phyloP scores from a whole-genome alignment of 2,329 filamentous ascomycete species.

The Oidium heveae region DNA sequence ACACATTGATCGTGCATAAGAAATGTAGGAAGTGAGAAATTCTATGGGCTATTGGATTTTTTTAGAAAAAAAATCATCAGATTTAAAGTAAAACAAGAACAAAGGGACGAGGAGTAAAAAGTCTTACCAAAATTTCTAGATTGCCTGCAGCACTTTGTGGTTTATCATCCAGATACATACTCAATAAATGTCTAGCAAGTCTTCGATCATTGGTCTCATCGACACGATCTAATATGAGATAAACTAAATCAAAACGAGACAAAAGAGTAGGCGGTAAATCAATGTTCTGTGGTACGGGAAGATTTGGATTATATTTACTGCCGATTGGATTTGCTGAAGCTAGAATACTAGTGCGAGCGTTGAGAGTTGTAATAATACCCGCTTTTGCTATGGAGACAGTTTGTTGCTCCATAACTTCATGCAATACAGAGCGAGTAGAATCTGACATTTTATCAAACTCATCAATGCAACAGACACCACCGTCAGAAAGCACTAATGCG shows the following conservation, averaged over 20 bases:
- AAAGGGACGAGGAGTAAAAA: background rate
- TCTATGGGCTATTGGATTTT: slow-evolving; percentile 76
- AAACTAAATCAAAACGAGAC: slow-evolving; percentile 90
- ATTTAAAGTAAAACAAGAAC: background rate
- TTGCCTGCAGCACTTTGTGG: slow-evolving; percentile 60
- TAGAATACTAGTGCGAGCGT: slow-evolving; percentile 83
- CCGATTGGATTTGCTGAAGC: slow-evolving; percentile 96
- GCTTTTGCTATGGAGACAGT: slow-evolving; percentile 58
- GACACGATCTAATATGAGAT: slow-evolving; percentile 80
- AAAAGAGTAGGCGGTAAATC: slow-evolving; percentile 86
- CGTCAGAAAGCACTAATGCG: slow-evolving; percentile 47
- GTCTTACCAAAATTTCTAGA: slow-evolving; percentile 60
- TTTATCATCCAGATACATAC: slow-evolving; percentile 88
- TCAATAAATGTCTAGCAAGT: slow-evolving; percentile 73
- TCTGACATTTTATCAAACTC: slow-evolving; percentile 67
- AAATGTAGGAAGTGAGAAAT: slow-evolving; percentile 91
- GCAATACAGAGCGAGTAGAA: slow-evolving; percentile 44
- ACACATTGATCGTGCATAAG: slow-evolving; percentile 68
- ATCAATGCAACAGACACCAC: slow-evolving; percentile 55
- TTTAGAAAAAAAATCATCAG: slow-evolving; percentile 12
- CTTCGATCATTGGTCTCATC: slow-evolving; percentile 77
- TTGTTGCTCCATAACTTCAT: slow-evolving; percentile 65
- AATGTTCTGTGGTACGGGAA: slow-evolving; percentile 94
- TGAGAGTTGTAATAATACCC: slow-evolving; percentile 66
- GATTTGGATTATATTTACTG: slow-evolving; percentile 86